These are phyloP conservation scores for Colletotrichum lupini DNA, from an alignment of 2,329 filamentous ascomycete species.

Conservation along the genomic window DNA sequence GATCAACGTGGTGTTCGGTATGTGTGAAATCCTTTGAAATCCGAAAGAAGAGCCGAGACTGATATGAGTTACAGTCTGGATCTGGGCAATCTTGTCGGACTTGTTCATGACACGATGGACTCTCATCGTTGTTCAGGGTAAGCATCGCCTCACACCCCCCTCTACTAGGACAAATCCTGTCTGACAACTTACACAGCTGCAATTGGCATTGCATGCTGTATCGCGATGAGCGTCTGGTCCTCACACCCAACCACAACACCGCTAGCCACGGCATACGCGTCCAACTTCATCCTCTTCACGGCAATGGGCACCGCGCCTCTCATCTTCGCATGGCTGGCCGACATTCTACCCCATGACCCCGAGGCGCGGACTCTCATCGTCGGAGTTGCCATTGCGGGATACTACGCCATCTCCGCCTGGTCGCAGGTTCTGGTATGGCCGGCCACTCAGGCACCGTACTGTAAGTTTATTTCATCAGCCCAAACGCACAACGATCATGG, in stretches of 20 bases:
- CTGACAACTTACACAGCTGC: constrained; percentile 39
- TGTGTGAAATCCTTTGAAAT: neutral
- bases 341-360: constrained; percentile 59
- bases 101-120: constrained; percentile 60
- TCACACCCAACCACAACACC: constrained; percentile 53
- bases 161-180: neutral
- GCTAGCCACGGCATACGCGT: constrained; percentile 59
- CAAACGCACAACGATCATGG: neutral
- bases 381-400: constrained; percentile 59
- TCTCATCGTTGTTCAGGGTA: constrained; percentile 58
- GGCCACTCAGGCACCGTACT: constrained; percentile 60
- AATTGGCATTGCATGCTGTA: constrained; percentile 58
- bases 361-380: constrained; percentile 61
- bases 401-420: constrained; percentile 63
- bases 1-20: constrained; percentile 36
- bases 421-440: constrained; percentile 64
- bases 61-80: constrained; percentile 52
- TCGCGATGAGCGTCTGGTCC: constrained; percentile 67
- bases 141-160: neutral
- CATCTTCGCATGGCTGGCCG: constrained; percentile 63
- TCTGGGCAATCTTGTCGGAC: constrained; percentile 65
- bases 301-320: constrained; percentile 61
- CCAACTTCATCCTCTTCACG: constrained; percentile 62
- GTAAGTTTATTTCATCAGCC: constrained; percentile 40
- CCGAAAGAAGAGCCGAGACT: neutral